Conservation (phyloP, 1,139 yeast genomes). For the Saccharomyces hybrid region DNA sequence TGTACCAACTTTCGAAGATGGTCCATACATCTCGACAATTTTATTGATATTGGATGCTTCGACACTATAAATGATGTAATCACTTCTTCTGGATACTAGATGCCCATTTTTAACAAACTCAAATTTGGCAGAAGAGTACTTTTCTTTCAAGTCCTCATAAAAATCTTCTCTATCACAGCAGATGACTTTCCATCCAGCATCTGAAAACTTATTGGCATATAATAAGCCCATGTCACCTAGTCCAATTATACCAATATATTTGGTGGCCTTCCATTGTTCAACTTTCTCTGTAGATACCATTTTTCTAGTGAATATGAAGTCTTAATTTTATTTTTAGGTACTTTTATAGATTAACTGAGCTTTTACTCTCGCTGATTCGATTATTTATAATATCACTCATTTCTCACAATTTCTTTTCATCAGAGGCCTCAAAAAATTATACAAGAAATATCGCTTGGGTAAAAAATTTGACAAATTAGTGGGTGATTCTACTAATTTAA, state of each 20-base stretch:
- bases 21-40: conserved; percentile 71
- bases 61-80: conserved; percentile 78
- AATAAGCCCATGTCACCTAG: conserved; percentile 94
- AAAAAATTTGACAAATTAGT: background rate
- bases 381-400: background rate
- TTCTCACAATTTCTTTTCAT: background rate
- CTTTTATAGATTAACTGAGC: background rate
- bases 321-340: background rate
- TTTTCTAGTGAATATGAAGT: background rate
- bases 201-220: conserved; percentile 69
- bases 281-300: conserved; percentile 3
- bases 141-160: conserved; percentile 42
- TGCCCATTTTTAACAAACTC: conserved; percentile 68
- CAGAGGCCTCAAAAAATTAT: background rate
- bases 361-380: background rate
- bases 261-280: conserved; percentile 35
- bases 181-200: conserved; percentile 84
- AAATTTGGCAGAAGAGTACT: conserved; percentile 41
- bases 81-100: conserved; percentile 68
- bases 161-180: conserved; percentile 82
- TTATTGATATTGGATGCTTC: conserved; percentile 75
- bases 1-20: conserved; percentile 78
- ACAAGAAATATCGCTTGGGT: background rate
- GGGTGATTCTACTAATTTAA: no score
- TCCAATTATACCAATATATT: conserved; percentile 81